Percentiles rank a stretch among this genome's conserved stretches.
These are phyloP conservation scores for Cryphonectria naterciae DNA, from an alignment of 2,329 filamentous ascomycete genomes.

Conservation along the genomic window DNA sequence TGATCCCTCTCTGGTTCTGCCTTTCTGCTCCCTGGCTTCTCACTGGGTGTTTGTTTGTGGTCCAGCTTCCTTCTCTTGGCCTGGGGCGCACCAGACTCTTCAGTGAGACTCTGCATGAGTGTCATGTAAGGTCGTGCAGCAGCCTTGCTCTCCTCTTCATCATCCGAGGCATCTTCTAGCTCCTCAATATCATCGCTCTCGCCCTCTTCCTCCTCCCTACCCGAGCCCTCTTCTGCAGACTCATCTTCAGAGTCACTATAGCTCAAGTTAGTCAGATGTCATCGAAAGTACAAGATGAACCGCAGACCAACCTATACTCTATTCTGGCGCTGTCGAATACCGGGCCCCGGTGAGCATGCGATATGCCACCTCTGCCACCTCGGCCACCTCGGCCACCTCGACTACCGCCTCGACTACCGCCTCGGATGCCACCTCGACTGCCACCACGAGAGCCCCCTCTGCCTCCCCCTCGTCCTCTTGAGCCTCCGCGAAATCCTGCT, in stretches of 20 bases:
- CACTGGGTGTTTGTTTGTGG: constrained; percentile 37
- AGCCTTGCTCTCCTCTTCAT: constrained; percentile 41
- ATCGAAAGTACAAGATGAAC: constrained; percentile 16
- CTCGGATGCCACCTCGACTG: constrained; percentile 35
- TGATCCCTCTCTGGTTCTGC: constrained; percentile 37
- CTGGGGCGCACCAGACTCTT: constrained; percentile 46
- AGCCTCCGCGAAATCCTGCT: constrained; percentile 32
- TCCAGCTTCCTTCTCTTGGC: constrained; percentile 63
- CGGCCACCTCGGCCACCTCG: constrained; percentile 37
- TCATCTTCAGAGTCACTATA: constrained; percentile 40
- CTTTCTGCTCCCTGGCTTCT: constrained; percentile 29
- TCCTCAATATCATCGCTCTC: constrained; percentile 40
- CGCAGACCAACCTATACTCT: constrained; percentile 35
- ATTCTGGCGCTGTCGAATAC: constrained; percentile 51
- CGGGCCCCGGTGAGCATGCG: constrained; percentile 37
- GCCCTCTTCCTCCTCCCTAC: constrained; percentile 52
- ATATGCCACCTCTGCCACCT: constrained; percentile 32
- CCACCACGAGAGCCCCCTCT: constrained; percentile 23
- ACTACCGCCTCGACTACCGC: constrained; percentile 34
- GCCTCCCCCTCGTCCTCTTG: constrained; percentile 38
- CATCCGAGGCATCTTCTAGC: constrained; percentile 48
- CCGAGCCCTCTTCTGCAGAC: constrained; percentile 45
- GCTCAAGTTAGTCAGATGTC: constrained; percentile 30
- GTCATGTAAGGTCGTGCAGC: constrained; percentile 58
- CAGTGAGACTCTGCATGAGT: constrained; percentile 61